Evolutionary conservation across 2,329 filamentous ascomycete genomes (phyloP), one percentile per base, ranked within the genome.

Genomic region (Graphilbum sp.): DNA sequence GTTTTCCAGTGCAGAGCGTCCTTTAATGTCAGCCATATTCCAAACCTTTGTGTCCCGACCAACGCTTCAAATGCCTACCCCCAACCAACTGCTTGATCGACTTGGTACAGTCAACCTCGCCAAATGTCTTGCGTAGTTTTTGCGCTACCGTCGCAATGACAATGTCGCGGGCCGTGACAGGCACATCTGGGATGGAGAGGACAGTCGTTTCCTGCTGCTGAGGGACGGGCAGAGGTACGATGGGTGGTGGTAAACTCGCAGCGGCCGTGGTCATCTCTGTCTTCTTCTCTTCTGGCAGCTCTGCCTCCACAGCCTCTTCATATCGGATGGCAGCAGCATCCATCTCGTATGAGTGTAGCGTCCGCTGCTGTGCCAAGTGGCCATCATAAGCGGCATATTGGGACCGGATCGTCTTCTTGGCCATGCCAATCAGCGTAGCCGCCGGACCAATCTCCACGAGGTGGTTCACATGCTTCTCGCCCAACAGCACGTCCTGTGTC

Each of bases 311-410:
- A 54, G 98, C 90, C 33, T 93, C 87, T 55, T 95, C 88, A 61
- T 98, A 98, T 68, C 98, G 98, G 47, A 98, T 98, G 60, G 98
- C 90, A 59, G 95, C 96, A 40, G 86, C 82, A 55, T 98, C 90
- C 62, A 96, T 98, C 69, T 94, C 96, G 68, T 96, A 98, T 69
- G 90, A 96, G 41, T 98, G 74, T 56, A 98, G 95, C 60, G 96
- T 88, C 57, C 90, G 77, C 63, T 95, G 87, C 33, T 96, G 79
- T 8, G 88, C 95, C 54, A 88, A 88, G 45, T 90, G 90, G 40
- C 90, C 90, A 62, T 98, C 90, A 62, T 95, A 94, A 46, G 88
- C 87, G 68, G 98, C 90, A 61, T 96, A 98, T 63, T 96, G 96
- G 55, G 86, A 87, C 43, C 87, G 85, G 45, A 98, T 64, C 38